A percentile compares a stretch with the other conserved stretches of the same genome.
These are phyloP conservation scores for Tulasnella sp. DNA, from an alignment of 768 basidiomycete genomes.

Conservation along the genomic window DNA sequence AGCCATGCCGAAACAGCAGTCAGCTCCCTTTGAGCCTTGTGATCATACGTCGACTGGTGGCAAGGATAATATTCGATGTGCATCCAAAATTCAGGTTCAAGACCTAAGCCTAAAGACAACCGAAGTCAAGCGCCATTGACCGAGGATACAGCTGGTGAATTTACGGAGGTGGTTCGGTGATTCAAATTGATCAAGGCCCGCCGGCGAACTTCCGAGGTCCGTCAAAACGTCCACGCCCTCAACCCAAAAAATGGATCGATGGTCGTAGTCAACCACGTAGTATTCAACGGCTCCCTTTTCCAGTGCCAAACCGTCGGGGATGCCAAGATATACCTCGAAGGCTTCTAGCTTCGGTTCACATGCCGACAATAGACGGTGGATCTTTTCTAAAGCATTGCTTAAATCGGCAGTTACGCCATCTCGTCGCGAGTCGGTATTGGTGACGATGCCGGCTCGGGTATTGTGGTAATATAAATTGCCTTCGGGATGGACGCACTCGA, in stretches of 20 bases:
- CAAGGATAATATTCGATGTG: conserved; percentile 6
- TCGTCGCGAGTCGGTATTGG: background rate
- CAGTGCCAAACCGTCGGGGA: too few relatives aligned
- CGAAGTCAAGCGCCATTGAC: background rate
- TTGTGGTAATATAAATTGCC: background rate
- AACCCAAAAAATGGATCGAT: background rate
- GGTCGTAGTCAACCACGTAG: conserved; percentile 1
- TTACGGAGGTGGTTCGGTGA: background rate
- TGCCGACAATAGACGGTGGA: background rate
- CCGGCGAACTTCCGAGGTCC: background rate
- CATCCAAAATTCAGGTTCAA: conserved; percentile 3
- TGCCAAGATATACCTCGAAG: background rate
- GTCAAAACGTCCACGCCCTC: background rate
- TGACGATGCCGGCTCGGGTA: background rate
- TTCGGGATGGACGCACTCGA: background rate
- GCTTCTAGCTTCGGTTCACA: background rate
- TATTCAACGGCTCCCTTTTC: background rate
- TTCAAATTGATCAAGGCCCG: background rate
- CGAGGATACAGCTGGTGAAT: background rate
- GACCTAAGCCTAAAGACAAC: background rate
- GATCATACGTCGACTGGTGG: background rate
- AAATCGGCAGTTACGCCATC: background rate
- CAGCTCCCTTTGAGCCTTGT: background rate
- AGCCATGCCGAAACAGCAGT: background rate
- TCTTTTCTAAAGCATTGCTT: background rate